These are phyloP conservation scores for Hyphopichia burtonii DNA, from an alignment of 1,139 yeast genomes.

Conservation along the genomic window DNA sequence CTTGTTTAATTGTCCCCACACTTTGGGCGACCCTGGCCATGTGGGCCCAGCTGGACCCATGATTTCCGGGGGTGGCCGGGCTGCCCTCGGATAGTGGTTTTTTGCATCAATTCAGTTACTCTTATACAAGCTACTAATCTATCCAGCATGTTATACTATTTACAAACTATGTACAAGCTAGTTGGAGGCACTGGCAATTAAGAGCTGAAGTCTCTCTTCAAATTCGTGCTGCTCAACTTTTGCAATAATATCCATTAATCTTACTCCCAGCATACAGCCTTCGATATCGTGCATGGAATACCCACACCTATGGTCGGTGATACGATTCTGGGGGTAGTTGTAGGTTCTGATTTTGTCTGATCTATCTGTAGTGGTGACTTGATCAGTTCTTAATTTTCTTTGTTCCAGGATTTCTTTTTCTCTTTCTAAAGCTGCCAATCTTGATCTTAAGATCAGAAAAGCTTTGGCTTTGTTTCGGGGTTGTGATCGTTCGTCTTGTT, in stretches of 20 bases:
- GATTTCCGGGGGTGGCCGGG: no score
- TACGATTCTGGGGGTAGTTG: conserved; percentile 86
- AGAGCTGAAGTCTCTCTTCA: conserved; percentile 19
- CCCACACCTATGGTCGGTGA: conserved; percentile 93
- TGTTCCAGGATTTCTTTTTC: conserved; percentile 65
- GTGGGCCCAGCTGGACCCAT: no score
- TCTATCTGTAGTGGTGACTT: conserved; percentile 85
- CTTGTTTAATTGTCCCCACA: no score
- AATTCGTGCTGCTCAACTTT: conserved; percentile 28
- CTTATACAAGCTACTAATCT: no score
- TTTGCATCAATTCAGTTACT: no score
- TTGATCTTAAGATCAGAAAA: conserved; percentile 72
- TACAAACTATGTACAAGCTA: background rate
- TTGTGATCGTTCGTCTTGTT: conserved; percentile 95
- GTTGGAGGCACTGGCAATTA: background rate
- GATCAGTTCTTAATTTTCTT: conserved; percentile 68
- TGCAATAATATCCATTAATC: conserved; percentile 56
- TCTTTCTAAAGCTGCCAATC: conserved; percentile 80
- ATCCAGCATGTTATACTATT: background rate
- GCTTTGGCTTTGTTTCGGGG: conserved; percentile 97
- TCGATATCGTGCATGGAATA: conserved; percentile 74
- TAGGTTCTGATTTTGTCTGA: conserved; percentile 93
- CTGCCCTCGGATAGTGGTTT: no score
- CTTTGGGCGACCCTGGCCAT: no score
- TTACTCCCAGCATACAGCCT: conserved; percentile 73